A percentile compares a stretch with the other conserved stretches of the same genome.
These are phyloP conservation scores for Pilatotrama ljubarskyi DNA, from an alignment of 768 basidiomycete genomes.

Conservation along the genomic window DNA sequence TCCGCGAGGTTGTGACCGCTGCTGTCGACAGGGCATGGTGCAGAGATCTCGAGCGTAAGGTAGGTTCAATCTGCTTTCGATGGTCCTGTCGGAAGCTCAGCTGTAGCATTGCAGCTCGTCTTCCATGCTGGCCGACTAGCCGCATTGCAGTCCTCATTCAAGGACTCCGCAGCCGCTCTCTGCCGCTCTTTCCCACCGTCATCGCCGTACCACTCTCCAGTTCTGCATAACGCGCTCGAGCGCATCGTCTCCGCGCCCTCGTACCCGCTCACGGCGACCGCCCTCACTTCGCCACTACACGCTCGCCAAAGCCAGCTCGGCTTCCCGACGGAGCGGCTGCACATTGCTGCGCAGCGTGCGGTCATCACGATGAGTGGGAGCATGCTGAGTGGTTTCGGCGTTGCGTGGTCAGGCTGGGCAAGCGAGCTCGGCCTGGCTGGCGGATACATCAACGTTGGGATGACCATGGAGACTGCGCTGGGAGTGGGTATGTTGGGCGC, in stretches of 20 bases:
- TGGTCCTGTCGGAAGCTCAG: background rate
- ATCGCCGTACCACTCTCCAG: conserved; percentile 45
- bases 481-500: conserved; percentile 58
- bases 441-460: conserved; percentile 38
- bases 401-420: conserved; percentile 65
- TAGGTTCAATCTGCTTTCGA: background rate
- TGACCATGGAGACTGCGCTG: conserved; percentile 58
- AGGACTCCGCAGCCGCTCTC: conserved; percentile 42
- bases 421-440: conserved; percentile 45
- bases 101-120: conserved; percentile 47
- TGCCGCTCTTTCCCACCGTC: conserved; percentile 40
- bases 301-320: conserved; percentile 54
- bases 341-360: conserved; percentile 61
- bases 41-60: conserved; percentile 33
- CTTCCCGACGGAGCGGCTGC: conserved; percentile 60
- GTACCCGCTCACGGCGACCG: conserved; percentile 43
- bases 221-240: conserved; percentile 58
- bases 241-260: conserved; percentile 52
- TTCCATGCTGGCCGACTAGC: conserved; percentile 63
- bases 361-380: conserved; percentile 53
- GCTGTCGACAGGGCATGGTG: conserved; percentile 40
- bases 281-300: conserved; percentile 52
- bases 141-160: conserved; percentile 45
- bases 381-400: conserved; percentile 46
- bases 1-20: conserved; percentile 35